Conservation (phyloP, 495 filamentous ascomycete genomes). For the Pyrenula massariospora region DNA sequence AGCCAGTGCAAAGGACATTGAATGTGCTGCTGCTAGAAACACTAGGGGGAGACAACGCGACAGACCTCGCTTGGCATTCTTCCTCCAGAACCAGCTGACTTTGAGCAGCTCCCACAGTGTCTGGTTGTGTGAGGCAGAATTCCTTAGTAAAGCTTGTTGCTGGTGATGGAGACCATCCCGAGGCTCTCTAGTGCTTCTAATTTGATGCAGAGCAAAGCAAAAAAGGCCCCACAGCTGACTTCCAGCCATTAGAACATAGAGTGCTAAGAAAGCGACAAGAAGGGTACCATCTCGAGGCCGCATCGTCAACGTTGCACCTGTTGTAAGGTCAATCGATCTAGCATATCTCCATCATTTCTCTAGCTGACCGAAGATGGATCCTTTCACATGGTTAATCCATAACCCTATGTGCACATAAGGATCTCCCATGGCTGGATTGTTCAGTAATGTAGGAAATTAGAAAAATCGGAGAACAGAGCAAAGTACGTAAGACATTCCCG, state of each 20-base stretch:
- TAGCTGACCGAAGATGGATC: neutral
- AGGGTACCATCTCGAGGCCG: conserved; percentile 15
- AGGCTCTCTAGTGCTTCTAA: conserved; percentile 6
- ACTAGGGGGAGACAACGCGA: conserved; percentile 15
- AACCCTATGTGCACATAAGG: neutral
- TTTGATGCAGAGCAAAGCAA: conserved; percentile 23
- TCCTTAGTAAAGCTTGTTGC: conserved; percentile 24
- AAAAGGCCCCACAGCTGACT: conserved; percentile 24
- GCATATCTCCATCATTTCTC: neutral
- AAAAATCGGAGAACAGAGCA: too few relatives aligned
- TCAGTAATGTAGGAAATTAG: too few relatives aligned
- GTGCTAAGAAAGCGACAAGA: conserved; percentile 26
- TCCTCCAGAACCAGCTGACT: conserved; percentile 19
- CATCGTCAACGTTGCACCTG: conserved; percentile 28
- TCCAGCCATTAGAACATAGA: conserved; percentile 23
- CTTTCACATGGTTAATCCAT: neutral
- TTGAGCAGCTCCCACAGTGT: conserved; percentile 14
- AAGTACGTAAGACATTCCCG: too few relatives aligned
- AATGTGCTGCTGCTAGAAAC: conserved; percentile 8
- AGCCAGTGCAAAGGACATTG: conserved; percentile 15
- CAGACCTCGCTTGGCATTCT: conserved; percentile 10
- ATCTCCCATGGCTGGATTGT: neutral
- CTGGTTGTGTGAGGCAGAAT: conserved; percentile 12
- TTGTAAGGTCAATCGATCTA: neutral
- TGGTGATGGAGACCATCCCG: conserved; percentile 18